Base-by-base conservation (phyloP, 495 filamentous ascomycete genomes). In the Chaetomidium leptoderma region DNA sequence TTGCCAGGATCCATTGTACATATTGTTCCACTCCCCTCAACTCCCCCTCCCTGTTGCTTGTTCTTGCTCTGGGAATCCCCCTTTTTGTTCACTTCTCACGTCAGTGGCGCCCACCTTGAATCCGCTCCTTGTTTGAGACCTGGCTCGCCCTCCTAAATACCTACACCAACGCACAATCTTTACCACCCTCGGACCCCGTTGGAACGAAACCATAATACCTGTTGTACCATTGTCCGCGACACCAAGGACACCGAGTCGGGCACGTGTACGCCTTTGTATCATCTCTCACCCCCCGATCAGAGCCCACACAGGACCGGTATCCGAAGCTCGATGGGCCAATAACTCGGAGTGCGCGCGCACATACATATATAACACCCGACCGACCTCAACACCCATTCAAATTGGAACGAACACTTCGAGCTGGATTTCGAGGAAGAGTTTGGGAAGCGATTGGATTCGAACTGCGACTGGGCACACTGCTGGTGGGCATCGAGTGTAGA, bases 41-140 rank as follows among this genome's bases (percentile, higher is more conserved):
- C 39, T 45, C 24, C 24, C n/a, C 37, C 40, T 51, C 49, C 60
- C 33, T 40, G 54, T 47, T 50, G 10, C 37, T 44, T 24, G 43
- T 30, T 47, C 37, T 50, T 36, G 7, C 23, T 55, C 24, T 44
- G 32, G 29, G 9, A 14, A 43, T 21, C 10, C 19, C 45, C 39
- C 26, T 40, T 35, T 53, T 30, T 33, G 26, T 61, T 53, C 58
- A 8, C 46, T 51, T 53, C 54, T 36, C 48, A 11, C 27, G 17
- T 17, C 39, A 19, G 57, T 47, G 56, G 53, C 50, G 39, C 30
- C 48, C 60, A 54, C 29, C 60, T 63, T 52, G 45, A 63, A 59
- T 27, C 40, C 64, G 17, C 52, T 66, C 66, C 63, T 66, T 69
- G 53, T 54, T 57, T 49, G 63, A 64, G 60, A 61, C 37, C 33